Evolutionary conservation across 2,329 filamentous ascomycete genomes (phyloP).

Genomic region (Penicillium sp.): DNA sequence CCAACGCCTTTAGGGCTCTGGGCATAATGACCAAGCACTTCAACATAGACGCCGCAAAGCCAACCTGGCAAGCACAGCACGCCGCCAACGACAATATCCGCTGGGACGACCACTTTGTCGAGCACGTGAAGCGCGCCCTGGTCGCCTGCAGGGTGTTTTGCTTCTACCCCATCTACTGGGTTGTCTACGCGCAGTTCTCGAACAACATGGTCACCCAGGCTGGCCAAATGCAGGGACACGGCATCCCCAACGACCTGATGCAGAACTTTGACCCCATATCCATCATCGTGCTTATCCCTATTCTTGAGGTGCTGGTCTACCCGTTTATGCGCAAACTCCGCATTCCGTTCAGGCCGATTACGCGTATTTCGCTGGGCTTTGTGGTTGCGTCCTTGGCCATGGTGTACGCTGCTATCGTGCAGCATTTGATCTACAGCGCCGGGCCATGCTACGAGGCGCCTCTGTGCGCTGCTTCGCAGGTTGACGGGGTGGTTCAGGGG

Average conservation of each 20-base stretch:
- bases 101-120: slow-evolving; percentile 69
- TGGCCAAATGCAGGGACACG: slow-evolving; percentile 59
- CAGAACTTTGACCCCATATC: slow-evolving; percentile 72
- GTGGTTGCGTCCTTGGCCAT: slow-evolving; percentile 59
- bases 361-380: slow-evolving; percentile 70
- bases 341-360: slow-evolving; percentile 69
- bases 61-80: slow-evolving; percentile 57
- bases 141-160: slow-evolving; percentile 68
- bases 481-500: slow-evolving; percentile 30
- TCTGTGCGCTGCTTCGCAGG: slow-evolving; percentile 28
- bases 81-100: slow-evolving; percentile 41
- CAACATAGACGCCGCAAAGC: slow-evolving; percentile 62
- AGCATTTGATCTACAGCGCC: slow-evolving; percentile 53
- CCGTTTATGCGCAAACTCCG: slow-evolving; percentile 61
- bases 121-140: slow-evolving; percentile 65
- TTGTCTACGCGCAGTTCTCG: slow-evolving; percentile 62
- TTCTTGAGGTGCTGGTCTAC: slow-evolving; percentile 67
- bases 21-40: slow-evolving; percentile 51
- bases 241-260: slow-evolving; percentile 73
- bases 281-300: slow-evolving; percentile 69
- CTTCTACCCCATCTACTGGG: slow-evolving; percentile 47
- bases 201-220: slow-evolving; percentile 44
- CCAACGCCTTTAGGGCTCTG: slow-evolving; percentile 61
- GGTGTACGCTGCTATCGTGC: slow-evolving; percentile 58
- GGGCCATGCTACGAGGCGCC: slow-evolving; percentile 50